Base-by-base conservation (phyloP, 495 filamentous ascomycete genomes). In the Monascus purpureus region DNA sequence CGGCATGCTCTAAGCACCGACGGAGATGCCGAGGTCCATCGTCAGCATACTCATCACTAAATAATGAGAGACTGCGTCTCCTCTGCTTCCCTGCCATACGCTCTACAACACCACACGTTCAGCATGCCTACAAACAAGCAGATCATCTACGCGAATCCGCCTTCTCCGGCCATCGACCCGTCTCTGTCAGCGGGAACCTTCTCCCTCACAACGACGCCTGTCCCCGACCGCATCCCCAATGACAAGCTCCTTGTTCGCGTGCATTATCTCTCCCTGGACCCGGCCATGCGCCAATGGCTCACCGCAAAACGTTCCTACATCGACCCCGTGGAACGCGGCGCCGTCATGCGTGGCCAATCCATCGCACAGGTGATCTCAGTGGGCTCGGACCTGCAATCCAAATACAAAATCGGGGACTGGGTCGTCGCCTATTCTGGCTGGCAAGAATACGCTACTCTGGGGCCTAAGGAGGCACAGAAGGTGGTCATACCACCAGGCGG, bases 281-380 rank as follows among this genome's bases (percentile, higher is more conserved):
- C 81, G 0, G 77, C 80, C n/a, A 82, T 85, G 73, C 67, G 82
- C 36, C 71, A 73, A 39, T 85, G 80, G 82, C 64, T 90, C 24
- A 67, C 59, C 40, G 71, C 72, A 42, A 62, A 62, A 28, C 63
- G 77, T 22, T 77, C 76, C 9, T 86, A 84, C 55, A 49, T 74
- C 8, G 64, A 72, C 0, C 76, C 81, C 6, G 75, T 85, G 6
- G 54, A 70, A 31, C 61, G 73, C 35, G 76, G 72, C 44, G 67
- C 67, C 36, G 60, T 72, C 8, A 87, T 90, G 80, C 73, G 73
- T 39, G 73, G 75, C 14, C 47, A 52, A 16, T 61, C 56, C 37
- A 64, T 87, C 35, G 55, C 57, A 16, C 68, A 74, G 32, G 57
- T 75, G 25, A 29, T 72, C 36, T 34, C 50, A 20, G 63, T 68